Percentiles rank a stretch among this genome's conserved stretches.
phyloP scores from a whole-genome alignment of 306 rosid genomes.

The Carpinus viminea region DNA sequence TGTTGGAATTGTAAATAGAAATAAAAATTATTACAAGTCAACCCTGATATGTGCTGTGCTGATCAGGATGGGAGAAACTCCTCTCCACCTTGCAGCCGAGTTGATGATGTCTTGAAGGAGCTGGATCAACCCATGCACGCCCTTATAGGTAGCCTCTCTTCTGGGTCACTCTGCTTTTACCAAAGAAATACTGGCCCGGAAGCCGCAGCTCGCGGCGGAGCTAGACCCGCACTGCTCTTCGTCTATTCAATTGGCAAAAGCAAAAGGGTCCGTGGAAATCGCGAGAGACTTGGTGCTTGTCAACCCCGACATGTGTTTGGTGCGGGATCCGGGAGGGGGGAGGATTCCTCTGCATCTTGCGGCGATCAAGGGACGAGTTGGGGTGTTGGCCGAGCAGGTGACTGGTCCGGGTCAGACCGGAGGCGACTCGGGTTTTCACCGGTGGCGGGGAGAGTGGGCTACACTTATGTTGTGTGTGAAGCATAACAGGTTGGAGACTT shows the following conservation, averaged over 20 bases:
- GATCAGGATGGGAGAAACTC: no score
- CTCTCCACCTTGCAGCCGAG: no score
- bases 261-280: slow-evolving; percentile 29
- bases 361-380: slow-evolving; percentile 32
- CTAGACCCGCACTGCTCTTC: neutral
- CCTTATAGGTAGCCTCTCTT: slow-evolving; percentile 31
- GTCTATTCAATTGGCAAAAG: slow-evolving; percentile 35
- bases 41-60: no score
- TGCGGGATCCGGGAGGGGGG: slow-evolving; percentile 24
- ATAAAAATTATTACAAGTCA: no score
- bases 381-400: slow-evolving; percentile 32
- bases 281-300: slow-evolving; percentile 16
- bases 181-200: slow-evolving; percentile 12
- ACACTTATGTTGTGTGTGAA: slow-evolving; percentile 36
- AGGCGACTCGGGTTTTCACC: slow-evolving; percentile 11
- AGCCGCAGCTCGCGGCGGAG: slow-evolving; percentile 18
- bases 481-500: slow-evolving; percentile 26
- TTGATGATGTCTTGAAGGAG: neutral
- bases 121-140: neutral
- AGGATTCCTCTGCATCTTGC: slow-evolving; percentile 37
- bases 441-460: no score
- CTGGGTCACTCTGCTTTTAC: slow-evolving; percentile 34
- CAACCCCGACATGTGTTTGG: slow-evolving; percentile 31
- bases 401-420: slow-evolving; percentile 20
- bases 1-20: no score